These are phyloP conservation scores for Coprinopsis strossmayeri DNA, from an alignment of 768 basidiomycete genomes.

Conservation along the genomic window DNA sequence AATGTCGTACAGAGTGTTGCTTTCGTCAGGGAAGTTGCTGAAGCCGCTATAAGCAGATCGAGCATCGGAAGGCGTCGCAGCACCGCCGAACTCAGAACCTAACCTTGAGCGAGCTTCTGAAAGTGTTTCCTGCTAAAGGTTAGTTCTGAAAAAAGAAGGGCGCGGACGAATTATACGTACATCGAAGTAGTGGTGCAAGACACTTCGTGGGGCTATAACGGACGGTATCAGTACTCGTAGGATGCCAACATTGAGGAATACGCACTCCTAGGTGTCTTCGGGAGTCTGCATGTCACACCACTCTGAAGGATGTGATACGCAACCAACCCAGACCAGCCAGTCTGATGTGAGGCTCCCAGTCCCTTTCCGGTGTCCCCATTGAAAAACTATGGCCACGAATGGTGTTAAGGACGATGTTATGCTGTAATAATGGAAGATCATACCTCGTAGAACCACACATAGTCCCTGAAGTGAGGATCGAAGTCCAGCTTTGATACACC, in stretches of 20 bases:
- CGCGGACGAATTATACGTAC: slow-evolving; percentile 35
- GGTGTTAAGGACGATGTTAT: too few relatives aligned
- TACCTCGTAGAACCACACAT: slow-evolving; percentile 94
- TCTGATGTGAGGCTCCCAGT: slow-evolving; percentile 96
- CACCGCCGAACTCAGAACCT: slow-evolving; percentile 36
- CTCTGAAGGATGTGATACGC: slow-evolving; percentile 90
- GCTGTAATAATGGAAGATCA: slow-evolving; percentile 9
- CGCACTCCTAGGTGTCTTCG: slow-evolving; percentile 91
- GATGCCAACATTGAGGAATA: too few relatives aligned
- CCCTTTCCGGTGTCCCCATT: slow-evolving; percentile 90
- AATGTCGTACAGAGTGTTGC: slow-evolving; percentile 56
- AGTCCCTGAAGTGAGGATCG: slow-evolving; percentile 95
- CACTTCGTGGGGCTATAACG: slow-evolving; percentile 69
- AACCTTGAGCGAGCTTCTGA: slow-evolving; percentile 61
- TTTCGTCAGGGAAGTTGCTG: slow-evolving; percentile 39
- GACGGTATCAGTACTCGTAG: neutral
- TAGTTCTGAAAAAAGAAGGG: slow-evolving; percentile 5
- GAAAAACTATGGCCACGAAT: slow-evolving; percentile 61
- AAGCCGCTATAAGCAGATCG: slow-evolving; percentile 54
- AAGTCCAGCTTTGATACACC: slow-evolving; percentile 80
- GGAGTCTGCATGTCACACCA: slow-evolving; percentile 82
- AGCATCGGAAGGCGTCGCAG: slow-evolving; percentile 54
- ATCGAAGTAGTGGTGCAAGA: slow-evolving; percentile 92
- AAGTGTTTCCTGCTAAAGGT: slow-evolving; percentile 33
- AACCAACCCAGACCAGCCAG: slow-evolving; percentile 94